phyloP scores from a whole-genome alignment of 129 eudicot species.

The Saposhnikovia divaricata region DNA sequence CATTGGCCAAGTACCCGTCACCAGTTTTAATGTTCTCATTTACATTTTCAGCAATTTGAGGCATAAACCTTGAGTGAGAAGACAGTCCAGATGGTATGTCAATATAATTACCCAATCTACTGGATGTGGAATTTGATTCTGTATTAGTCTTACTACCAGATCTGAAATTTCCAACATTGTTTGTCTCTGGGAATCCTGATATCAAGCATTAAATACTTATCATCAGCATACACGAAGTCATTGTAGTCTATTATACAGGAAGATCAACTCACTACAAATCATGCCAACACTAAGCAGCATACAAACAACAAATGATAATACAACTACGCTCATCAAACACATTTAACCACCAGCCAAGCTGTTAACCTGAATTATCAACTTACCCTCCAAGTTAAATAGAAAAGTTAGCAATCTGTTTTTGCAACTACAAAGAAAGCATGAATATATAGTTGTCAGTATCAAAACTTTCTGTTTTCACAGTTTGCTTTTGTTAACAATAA shows the following conservation, averaged over 20 bases:
- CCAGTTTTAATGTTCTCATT: background rate
- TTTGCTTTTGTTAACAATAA: background rate
- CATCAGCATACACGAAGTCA: background rate
- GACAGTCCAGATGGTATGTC: background rate
- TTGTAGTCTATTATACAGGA: background rate
- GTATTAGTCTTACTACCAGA: background rate
- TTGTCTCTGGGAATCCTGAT: constrained; percentile 5
- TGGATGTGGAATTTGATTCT: background rate
- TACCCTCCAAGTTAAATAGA: background rate
- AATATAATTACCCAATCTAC: background rate
- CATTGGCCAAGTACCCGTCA: background rate
- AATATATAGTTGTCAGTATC: background rate
- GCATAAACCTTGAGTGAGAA: constrained; percentile 6
- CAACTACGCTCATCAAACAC: background rate
- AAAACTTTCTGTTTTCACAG: background rate
- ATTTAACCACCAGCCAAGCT: background rate
- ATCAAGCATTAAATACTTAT: background rate
- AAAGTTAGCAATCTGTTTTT: background rate
- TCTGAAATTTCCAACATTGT: background rate
- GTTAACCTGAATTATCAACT: background rate
- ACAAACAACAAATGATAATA: background rate
- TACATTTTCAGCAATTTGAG: background rate
- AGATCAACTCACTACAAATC: background rate
- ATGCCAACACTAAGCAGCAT: background rate
- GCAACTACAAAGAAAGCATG: background rate